phyloP scores from a whole-genome alignment of 768 basidiomycete genomes.

The Termitomyces titanicus region DNA sequence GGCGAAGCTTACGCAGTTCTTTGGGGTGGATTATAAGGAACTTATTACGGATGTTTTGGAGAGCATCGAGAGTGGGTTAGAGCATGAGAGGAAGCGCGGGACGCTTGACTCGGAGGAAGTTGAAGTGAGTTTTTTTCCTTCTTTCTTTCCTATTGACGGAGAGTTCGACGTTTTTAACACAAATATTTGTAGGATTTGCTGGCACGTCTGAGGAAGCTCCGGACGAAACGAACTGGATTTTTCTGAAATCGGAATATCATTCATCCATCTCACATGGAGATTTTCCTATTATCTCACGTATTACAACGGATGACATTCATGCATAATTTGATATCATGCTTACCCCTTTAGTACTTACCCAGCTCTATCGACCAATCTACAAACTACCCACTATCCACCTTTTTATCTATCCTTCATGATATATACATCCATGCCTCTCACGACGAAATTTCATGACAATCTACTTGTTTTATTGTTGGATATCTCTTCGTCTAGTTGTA shows the following conservation, averaged over 20 bases:
- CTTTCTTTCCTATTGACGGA: neutral
- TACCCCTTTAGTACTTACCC: neutral
- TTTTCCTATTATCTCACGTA: neutral
- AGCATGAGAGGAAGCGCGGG: slow-evolving; percentile 64
- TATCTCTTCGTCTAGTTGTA: neutral
- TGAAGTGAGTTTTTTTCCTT: slow-evolving; percentile 49
- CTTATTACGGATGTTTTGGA: slow-evolving; percentile 74
- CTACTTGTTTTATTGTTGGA: neutral
- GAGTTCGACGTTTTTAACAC: too few species aligned
- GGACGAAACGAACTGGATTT: slow-evolving; percentile 41
- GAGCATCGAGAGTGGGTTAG: slow-evolving; percentile 72
- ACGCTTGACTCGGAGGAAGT: slow-evolving; percentile 65
- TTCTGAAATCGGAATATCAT: slow-evolving; percentile 9
- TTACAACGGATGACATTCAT: neutral
- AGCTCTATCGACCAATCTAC: neutral
- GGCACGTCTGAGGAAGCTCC: slow-evolving; percentile 50
- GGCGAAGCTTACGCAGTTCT: slow-evolving; percentile 84
- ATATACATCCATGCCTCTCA: neutral
- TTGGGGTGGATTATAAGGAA: slow-evolving; percentile 81
- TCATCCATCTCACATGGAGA: neutral
- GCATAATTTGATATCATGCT: neutral
- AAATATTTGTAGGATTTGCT: slow-evolving; percentile 48
- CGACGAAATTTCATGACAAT: slow-evolving; percentile 5
- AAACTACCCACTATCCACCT: neutral
- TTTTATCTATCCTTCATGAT: neutral